These are phyloP conservation scores for Endothia cerciana DNA, from an alignment of 2,329 filamentous ascomycete species.

Conservation along the genomic window DNA sequence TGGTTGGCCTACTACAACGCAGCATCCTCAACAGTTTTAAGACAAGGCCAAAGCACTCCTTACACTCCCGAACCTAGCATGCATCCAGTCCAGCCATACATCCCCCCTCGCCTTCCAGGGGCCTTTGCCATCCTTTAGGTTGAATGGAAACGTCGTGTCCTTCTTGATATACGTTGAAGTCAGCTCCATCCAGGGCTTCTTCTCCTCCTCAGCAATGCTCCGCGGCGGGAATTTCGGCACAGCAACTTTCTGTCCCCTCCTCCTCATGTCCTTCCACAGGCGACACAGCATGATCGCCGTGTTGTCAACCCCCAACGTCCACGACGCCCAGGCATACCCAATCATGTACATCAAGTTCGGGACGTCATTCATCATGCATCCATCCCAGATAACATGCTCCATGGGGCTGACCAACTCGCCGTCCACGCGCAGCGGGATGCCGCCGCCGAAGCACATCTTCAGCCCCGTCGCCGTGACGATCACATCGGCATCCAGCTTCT, in stretches of 20 bases:
- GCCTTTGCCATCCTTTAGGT: slow-evolving; percentile 1
- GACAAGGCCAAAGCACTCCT: not conserved
- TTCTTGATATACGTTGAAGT: slow-evolving; percentile 19
- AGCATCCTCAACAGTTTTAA: not conserved
- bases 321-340: slow-evolving; percentile 64
- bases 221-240: not conserved
- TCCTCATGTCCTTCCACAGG: slow-evolving; percentile 16
- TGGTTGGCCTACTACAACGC: too few relatives aligned
- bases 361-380: slow-evolving; percentile 63
- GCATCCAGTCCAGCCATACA: slow-evolving; percentile 20
- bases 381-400: slow-evolving; percentile 51
- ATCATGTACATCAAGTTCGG: slow-evolving; percentile 63
- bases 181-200: not conserved
- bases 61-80: slow-evolving; percentile 10
- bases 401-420: slow-evolving; percentile 7
- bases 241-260: slow-evolving; percentile 10
- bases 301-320: slow-evolving; percentile 64
- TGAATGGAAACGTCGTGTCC: not conserved
- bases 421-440: slow-evolving; percentile 17
- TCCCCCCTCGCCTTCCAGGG: slow-evolving; percentile 22
- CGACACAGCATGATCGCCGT: slow-evolving; percentile 20
- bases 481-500: slow-evolving; percentile 58
- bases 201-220: not conserved
- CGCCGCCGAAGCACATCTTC: slow-evolving; percentile 19
- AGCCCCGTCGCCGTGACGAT: slow-evolving; percentile 68